Evolutionary conservation across 257 asterid genomes (phyloP).

Genomic region (Solanum arcanum): DNA sequence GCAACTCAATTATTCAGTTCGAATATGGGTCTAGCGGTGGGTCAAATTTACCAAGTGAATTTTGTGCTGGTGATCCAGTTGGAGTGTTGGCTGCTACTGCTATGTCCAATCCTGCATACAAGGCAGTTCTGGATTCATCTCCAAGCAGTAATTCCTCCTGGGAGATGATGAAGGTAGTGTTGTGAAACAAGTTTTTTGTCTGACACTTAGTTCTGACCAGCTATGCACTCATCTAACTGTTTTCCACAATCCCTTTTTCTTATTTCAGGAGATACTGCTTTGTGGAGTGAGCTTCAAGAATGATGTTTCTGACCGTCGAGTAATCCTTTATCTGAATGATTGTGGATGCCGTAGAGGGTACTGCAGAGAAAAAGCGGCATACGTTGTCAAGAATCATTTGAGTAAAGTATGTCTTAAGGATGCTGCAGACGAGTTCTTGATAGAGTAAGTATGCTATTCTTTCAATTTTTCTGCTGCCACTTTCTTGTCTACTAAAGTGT

Average conservation of each 20-base stretch:
- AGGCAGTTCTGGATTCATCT: slow-evolving; percentile 97
- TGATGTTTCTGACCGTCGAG: slow-evolving; percentile 64
- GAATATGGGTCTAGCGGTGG: slow-evolving; percentile 66
- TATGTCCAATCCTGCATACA: slow-evolving; percentile 98
- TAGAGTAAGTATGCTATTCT: slow-evolving; percentile 49
- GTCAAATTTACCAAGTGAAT: slow-evolving; percentile 39
- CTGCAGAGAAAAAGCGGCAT: slow-evolving; percentile 73
- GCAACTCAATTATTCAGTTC: slow-evolving; percentile 77
- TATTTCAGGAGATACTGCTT: slow-evolving; percentile 80
- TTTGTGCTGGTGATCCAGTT: slow-evolving; percentile 96
- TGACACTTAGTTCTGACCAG: background rate
- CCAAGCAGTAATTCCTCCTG: slow-evolving; percentile 92
- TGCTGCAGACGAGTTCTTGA: slow-evolving; percentile 63
- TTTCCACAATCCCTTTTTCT: background rate
- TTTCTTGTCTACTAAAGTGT: background rate
- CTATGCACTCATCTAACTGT: slow-evolving; percentile 1
- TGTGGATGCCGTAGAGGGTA: slow-evolving; percentile 74
- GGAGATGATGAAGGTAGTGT: slow-evolving; percentile 96
- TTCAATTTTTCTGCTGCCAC: background rate
- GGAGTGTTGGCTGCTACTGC: slow-evolving; percentile 99
- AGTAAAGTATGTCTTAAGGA: slow-evolving; percentile 74
- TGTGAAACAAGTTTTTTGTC: background rate
- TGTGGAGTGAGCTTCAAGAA: slow-evolving; percentile 75
- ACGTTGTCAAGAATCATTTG: slow-evolving; percentile 56
- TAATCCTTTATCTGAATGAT: slow-evolving; percentile 53